Evolutionary conservation across 768 basidiomycete species (phyloP).

Genomic region (Heimioporus sp.): DNA sequence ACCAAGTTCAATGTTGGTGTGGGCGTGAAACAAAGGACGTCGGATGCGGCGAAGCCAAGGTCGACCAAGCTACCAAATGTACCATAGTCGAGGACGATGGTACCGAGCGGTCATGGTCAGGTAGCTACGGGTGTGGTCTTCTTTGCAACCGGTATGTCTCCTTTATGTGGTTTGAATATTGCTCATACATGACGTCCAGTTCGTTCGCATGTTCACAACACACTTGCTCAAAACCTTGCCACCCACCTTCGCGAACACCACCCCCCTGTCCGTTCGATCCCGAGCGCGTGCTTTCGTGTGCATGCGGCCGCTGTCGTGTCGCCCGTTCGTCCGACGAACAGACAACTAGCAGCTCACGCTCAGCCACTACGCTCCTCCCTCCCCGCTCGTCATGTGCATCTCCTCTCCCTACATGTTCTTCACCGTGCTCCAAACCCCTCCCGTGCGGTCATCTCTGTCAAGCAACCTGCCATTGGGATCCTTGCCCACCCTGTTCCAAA

Average conservation of each 20-base stretch:
- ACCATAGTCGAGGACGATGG: conserved; percentile 26
- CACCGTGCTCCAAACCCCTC: conserved; percentile 63
- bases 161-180: neutral
- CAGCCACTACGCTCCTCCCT: conserved; percentile 25
- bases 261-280: conserved; percentile 76
- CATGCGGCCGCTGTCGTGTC: conserved; percentile 63
- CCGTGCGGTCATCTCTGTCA: conserved; percentile 77
- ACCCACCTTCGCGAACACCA: conserved; percentile 61
- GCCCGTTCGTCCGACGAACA: conserved; percentile 38
- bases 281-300: conserved; percentile 63
- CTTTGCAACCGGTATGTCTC: conserved; percentile 53
- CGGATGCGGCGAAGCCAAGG: conserved; percentile 64
- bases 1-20: conserved; percentile 73
- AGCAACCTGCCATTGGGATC: conserved; percentile 67
- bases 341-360: neutral
- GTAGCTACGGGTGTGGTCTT: conserved; percentile 59
- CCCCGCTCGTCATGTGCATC: conserved; percentile 59
- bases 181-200: conserved; percentile 30
- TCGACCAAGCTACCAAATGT: conserved; percentile 36
- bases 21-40: conserved; percentile 61
- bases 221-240: conserved; percentile 70
- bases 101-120: conserved; percentile 57
- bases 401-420: conserved; percentile 78
- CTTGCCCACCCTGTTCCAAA: conserved; percentile 78
- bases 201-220: conserved; percentile 79